Evolutionary conservation across 1,284 basidiomycete genomes (phyloP).

Genomic region (Wallemia ichthyophaga): DNA sequence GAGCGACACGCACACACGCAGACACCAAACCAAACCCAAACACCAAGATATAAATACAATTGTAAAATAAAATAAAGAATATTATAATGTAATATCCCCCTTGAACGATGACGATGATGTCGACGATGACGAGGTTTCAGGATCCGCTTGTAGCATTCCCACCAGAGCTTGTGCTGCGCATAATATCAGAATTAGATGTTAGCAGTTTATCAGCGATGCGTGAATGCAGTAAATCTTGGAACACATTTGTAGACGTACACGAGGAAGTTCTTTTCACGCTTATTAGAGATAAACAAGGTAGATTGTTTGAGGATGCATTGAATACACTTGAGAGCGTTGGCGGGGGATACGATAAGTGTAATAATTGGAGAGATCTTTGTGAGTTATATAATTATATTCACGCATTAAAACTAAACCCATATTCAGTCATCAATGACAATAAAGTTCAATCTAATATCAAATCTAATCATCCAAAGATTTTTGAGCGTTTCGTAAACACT

Average conservation of each 20-base stretch:
- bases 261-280: neutral
- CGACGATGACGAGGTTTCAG: neutral
- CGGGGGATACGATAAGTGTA: neutral
- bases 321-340: neutral
- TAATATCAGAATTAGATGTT: neutral
- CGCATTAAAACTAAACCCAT: too few species aligned
- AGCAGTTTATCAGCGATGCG: neutral
- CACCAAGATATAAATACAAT: too few species aligned
- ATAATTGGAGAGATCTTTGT: neutral
- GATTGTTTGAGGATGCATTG: neutral
- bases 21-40: too few species aligned
- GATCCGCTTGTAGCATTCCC: neutral
- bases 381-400: too few species aligned
- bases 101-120: too few species aligned
- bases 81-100: too few species aligned
- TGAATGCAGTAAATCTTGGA: neutral
- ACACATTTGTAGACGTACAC: neutral
- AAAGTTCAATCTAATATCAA: neutral
- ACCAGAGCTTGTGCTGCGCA: neutral
- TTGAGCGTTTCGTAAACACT: neutral
- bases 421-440: neutral
- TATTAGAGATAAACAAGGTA: neutral
- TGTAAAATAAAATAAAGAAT: too few species aligned
- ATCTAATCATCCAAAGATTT: neutral
- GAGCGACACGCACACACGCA: too few species aligned